Percentiles rank a stretch among this genome's conserved stretches.
Evolutionary conservation across 345 rosid genomes (phyloP).

Genomic region (Crucihimalaya himalaica): DNA sequence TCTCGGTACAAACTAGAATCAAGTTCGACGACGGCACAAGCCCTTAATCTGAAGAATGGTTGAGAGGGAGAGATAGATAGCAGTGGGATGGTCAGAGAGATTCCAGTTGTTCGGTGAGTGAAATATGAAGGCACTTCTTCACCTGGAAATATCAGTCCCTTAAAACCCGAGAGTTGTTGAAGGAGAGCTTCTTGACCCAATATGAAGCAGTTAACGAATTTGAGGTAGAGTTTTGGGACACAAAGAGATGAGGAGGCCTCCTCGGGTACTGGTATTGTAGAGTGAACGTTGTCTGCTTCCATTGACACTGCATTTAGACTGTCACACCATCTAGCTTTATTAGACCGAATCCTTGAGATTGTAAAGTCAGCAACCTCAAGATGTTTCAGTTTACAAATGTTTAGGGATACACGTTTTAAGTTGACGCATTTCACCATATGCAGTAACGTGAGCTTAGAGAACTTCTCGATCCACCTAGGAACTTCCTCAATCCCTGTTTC

Average conservation of each 20-base stretch:
- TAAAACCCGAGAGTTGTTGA: neutral
- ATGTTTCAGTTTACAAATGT: neutral
- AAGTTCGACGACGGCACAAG: too few species aligned
- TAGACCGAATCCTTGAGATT: too few species aligned
- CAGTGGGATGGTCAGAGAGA: neutral
- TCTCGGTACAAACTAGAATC: too few species aligned
- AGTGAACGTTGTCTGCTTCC: neutral
- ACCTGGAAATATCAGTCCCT: neutral
- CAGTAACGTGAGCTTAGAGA: neutral
- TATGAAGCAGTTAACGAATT: neutral
- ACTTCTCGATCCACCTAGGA: slow-evolving; percentile 5
- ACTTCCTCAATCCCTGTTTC: neutral
- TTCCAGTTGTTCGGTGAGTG: neutral
- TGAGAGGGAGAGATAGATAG: neutral
- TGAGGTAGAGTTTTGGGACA: neutral
- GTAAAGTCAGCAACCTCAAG: too few species aligned
- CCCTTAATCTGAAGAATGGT: neutral
- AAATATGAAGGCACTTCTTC: neutral
- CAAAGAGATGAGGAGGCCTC: too few species aligned
- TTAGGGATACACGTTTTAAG: neutral
- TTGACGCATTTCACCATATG: neutral
- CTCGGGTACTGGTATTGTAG: too few species aligned
- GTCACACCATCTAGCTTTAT: too few species aligned
- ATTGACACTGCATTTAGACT: neutral
- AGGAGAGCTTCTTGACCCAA: neutral